Base-by-base conservation (phyloP, 345 rosid genomes). In the Eucalyptus decipiens region DNA sequence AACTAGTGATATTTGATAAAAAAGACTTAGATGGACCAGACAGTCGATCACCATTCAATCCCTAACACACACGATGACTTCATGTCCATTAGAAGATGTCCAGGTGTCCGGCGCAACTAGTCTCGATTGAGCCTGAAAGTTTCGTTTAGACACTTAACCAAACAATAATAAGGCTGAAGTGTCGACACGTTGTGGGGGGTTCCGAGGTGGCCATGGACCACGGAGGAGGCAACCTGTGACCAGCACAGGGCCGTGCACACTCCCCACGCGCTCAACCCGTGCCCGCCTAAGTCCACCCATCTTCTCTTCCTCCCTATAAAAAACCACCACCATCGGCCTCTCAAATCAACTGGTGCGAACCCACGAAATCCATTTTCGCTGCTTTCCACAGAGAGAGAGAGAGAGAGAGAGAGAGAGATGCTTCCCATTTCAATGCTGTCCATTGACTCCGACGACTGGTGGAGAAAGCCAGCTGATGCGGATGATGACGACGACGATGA, bases 361-460 rank as follows among this genome's bases (percentile, higher is more conserved):
- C 85, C 47, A 21, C 85, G 42, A 76, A 40, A 76, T 76, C 47
- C 26, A 76, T 21, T 76, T 76, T 76, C 12, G 5, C 85, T 37
- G 9, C 85, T 76, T 40, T 62, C 34, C 69, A 60, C 17, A 65
- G 37, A 65, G 72, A 69, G 42, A 67, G 80, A 62, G 72, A 69
- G 42, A 15, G 5, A 65, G 21, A 65, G 37, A 32, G 42, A 32
- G 42, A 69, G 80, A 12, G 16, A 9, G 16, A 88, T 88, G 89
- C 60, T 54, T 88, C 54, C 80, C 67, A 32, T 88, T 19, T 72
- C 89, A 42, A 88, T 48, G 89, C n/a, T 24, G 85, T 28, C 47
- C 85, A 76, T 40, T 24, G 47, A 21, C 47, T 40, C 85, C 48
- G 42, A 47, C 32, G 37, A 14, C 85, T 37, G 45, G 45, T 49